Evolutionary conservation across 1,284 basidiomycete genomes (phyloP), one percentile per base, ranked within the genome.

Genomic region (Kwoniella shivajii): DNA sequence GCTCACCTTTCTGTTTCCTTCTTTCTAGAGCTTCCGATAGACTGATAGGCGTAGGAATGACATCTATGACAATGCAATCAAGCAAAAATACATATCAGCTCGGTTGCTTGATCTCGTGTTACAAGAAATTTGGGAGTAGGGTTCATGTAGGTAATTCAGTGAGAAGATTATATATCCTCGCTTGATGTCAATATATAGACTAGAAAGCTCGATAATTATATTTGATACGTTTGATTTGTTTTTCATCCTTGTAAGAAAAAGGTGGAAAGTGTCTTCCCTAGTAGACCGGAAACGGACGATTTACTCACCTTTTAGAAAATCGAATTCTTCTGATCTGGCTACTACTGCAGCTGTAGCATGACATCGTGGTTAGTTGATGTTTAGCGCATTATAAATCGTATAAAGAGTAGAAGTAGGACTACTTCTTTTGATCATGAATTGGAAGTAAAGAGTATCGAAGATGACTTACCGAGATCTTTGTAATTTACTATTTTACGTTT

Each of bases 401-500:
- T n/a, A n/a, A n/a, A n/a, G n/a, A n/a, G n/a, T n/a, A n/a, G n/a
- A n/a, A n/a, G n/a, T n/a, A n/a, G n/a, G n/a, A n/a, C n/a, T n/a
- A n/a, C 34, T 56, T 38, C 38, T 45, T 39, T 33, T 26, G 18
- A n/a, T 18, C 18, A 36, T 26, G 26, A 9, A 31, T 36, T 49
- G 22, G 29, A 36, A n/a, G 24, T 18, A 16, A n/a, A 6, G n/a
- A 13, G 22, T 26, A 11, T 27, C 9, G n/a, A n/a, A n/a, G n/a
- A 6, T 16, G 9, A 55, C 68, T 55, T 27, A 72, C 72, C 69
- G 55, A 80, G 64, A 64, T 80, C 78, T 51, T 75, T 74, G 53
- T 79, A 76, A 49, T 75, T 75, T 31, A 80, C 72, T 14, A 72
- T 68, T 49, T 76, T 77, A 18, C 78, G 65, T 44, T 75, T 74